Evolutionary conservation across 192 early-diverging fungal species (phyloP), one percentile per base, ranked within the genome.

Genomic region (Backusella tuberculispora): DNA sequence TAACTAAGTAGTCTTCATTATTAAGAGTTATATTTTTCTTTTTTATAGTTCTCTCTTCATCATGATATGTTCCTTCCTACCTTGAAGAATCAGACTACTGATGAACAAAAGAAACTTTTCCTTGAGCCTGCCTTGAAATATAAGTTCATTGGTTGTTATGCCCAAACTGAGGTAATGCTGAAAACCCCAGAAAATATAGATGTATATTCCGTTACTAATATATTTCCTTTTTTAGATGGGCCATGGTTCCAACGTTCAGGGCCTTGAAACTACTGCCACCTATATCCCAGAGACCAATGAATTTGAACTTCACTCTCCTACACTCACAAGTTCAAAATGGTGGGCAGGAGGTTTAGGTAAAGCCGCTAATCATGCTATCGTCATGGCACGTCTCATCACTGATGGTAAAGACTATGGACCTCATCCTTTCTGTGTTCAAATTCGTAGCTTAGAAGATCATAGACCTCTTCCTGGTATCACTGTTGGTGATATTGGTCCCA

Each of bases 271-370:
- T 37, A 94, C 92, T 0, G 93, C 94, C 65, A 95, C 93, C 3
- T 95, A 88, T 71, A 84, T 92, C 46, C 89, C 91, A 1, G 92
- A 92, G 81, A 94, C 93, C 3, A 86, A 95, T 78, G 92, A 96
- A 83, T 96, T 95, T 72, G 95, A 93, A 73, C 85, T 96, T 50
- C 91, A 96, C 76, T 87, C 89, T 37, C 95, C 95, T 45, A 86
- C 80, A 68, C 79, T 95, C 56, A 92, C 93, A 53, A 85, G 93
- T 0, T 80, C 87, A 81, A 96, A 96, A 82, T 96, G 95, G 94
- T 96, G 95, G 95, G 87, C 91, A 46, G 95, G 94, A 50, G 92
- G 91, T 34, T 83, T 96, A 21, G 94, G 94, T 74, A 88, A 91
- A 48, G 89, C 89, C 6, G 89, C 90, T 17, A 94, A 89, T 34